Evolutionary conservation across 1,284 basidiomycete genomes (phyloP), one percentile per base, ranked within the genome.

Genomic region (Stygiomarasmius scandens): DNA sequence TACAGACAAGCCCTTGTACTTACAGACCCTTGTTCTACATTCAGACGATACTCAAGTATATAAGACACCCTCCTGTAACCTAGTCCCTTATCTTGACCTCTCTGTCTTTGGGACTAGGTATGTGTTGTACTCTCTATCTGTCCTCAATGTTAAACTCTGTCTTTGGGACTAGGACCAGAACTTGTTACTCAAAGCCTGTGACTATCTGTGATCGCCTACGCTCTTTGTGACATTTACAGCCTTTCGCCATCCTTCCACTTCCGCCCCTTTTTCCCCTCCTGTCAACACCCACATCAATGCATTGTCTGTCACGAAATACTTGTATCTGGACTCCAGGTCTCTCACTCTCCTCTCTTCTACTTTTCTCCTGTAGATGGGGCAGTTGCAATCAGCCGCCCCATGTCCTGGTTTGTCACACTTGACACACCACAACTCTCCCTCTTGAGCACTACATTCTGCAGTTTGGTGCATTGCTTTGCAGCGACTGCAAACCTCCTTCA

Each of bases 341-440:
- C 59, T 34, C 10, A 49, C 49, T 1, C 51, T 44, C 16, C 49
- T 23, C 2, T 54, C 38, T 6, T 52, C 52, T 1, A 55, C 19
- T n/a, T 34, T 32, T 6, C 44, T 45, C 0, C 20, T 22, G 29
- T 60, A 60, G 2, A 25, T 12, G 0, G 60, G 58, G 34, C 62
- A 64, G 16, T 19, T 14, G 1, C 58, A 16, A n/a, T 63, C 62
- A 1, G 51, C 51, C 1, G 63, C 62, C 1, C 54, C 56, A 27
- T 65, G 63, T 25, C 61, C 61, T 3, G n/a, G 1, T 12, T 27
- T 24, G 9, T 27, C 47, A 47, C 63, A 64, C 29, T 59, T 60
- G 0, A 45, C n/a, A 45, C 60, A 63, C 1, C 25, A 14, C 3
- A 49, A 23, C n/a, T 44, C 43, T 1, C 49, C 41, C 11, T 58